Base-by-base conservation (phyloP, 768 basidiomycete genomes). In the Cystobasidium onofrii region DNA sequence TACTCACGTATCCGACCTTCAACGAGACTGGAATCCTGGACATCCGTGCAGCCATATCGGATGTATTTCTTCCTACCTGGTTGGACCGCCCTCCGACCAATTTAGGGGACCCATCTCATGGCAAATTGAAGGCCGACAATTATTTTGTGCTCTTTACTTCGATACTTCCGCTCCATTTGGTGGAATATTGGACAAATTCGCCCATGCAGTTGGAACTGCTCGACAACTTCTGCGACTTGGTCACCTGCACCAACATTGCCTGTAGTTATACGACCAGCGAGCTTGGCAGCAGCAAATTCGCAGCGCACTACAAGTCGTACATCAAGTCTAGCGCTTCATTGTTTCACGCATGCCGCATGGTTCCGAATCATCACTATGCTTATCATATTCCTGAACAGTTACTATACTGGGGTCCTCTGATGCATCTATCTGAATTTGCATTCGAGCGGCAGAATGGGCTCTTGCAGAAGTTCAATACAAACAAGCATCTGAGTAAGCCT, bases 51-150 rank as follows among this genome's bases (percentile, higher is more conserved):
- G 41, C 66, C 17, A 63, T 54, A 23, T 50, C 46, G 33, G 66
- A 69, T 33, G 46, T 39, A 4, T 69, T 52, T 52, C 66, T 73
- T n/a, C 70, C 70, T 3, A 63, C 55, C 62, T 73, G 71, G 70
- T 50, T 69, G 25, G 63, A 73, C 36, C 70, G 70, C 33, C 70
- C 70, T 25, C 63, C 70, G 29, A 36, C 70, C 29, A 73, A 73
- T 33, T 25, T 73, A 15, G 70, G 70, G 3, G 62, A 64, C n/a
- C 33, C 54, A 33, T 73, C 70, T 3, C 70, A 73, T 41, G 70
- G 63, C 63, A 73, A 73, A 69, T 63, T 73, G 70, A 73, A 73
- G 62, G 70, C 70, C 70, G 70, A 73, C 70, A 73, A 33, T 27
- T 73, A 55, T 12, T 64, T 73, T 36, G 70, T 73, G 17, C 54